These are phyloP conservation scores for Kernera saxatilis DNA, from an alignment of 345 rosid genomes.

Conservation along the genomic window DNA sequence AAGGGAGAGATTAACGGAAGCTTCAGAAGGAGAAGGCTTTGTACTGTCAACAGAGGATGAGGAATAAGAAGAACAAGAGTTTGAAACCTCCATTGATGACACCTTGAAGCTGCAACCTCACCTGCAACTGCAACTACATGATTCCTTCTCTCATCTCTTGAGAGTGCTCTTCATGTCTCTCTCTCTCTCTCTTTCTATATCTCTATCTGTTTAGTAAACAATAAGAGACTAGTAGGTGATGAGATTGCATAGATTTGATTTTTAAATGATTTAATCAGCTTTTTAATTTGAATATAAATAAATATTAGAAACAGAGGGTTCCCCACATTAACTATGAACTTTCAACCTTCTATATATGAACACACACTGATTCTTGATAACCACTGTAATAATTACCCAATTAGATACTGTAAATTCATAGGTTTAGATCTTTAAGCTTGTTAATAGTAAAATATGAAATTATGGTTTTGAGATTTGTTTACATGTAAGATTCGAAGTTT, in stretches of 20 bases:
- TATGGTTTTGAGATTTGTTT: constrained; percentile 19
- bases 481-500: constrained; percentile 30
- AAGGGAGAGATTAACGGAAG: constrained; percentile 30
- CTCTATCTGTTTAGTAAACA: constrained; percentile 20
- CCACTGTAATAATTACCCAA: constrained; percentile 24
- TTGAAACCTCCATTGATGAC: constrained; percentile 24
- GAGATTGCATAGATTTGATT: constrained; percentile 3
- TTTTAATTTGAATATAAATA: background rate
- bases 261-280: background rate
- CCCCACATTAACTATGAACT: constrained; percentile 23
- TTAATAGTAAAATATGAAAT: constrained; percentile 2
- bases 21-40: constrained; percentile 21
- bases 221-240: constrained; percentile 23
- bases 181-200: background rate
- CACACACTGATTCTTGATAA: constrained; percentile 23
- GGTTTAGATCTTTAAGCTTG: constrained; percentile 15
- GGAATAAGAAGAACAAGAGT: constrained; percentile 23
- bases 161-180: constrained; percentile 32
- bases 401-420: constrained; percentile 9
- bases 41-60: constrained; percentile 32
- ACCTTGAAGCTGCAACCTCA: constrained; percentile 13
- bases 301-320: background rate
- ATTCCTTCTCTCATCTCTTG: constrained; percentile 6
- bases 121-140: constrained; percentile 14
- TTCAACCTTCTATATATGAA: constrained; percentile 20